Conservation (phyloP, 1,139 yeast genomes). For the Geotrichum carabidarum region DNA sequence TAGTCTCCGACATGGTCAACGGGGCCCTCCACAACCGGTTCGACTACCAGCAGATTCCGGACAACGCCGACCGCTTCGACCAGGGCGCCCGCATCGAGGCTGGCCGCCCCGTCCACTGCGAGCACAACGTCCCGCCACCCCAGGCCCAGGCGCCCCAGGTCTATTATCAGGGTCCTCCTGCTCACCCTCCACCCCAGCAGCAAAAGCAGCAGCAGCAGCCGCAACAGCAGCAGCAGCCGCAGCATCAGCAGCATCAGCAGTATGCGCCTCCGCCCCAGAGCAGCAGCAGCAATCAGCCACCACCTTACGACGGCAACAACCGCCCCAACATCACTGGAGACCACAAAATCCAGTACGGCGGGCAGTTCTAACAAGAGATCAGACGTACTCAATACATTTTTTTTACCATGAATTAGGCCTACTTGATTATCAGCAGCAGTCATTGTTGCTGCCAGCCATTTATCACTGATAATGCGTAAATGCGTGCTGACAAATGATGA, state of each 20-base stretch:
- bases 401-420: too few species aligned
- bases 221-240: background rate
- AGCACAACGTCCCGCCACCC: background rate
- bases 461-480: too few species aligned
- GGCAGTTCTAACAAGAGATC: slow-evolving; percentile 7
- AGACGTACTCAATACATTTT: background rate
- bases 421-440: too few species aligned
- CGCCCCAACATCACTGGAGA: slow-evolving; percentile 23
- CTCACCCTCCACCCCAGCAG: background rate
- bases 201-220: slow-evolving; percentile 6
- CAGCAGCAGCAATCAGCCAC: slow-evolving; percentile 21
- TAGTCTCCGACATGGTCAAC: slow-evolving; percentile 9
- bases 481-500: too few species aligned
- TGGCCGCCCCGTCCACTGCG: background rate
- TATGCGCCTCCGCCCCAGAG: slow-evolving; percentile 2
- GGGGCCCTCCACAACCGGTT: background rate
- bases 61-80: slow-evolving; percentile 1
- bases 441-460: too few species aligned
- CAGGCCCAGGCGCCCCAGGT: slow-evolving; percentile 2
- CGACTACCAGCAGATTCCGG: slow-evolving; percentile 13
- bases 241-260: background rate
- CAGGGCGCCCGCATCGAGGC: slow-evolving; percentile 6
- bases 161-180: background rate
- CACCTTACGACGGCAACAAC: slow-evolving; percentile 16
- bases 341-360: slow-evolving; percentile 28